phyloP scores from a whole-genome alignment of 805 yeast species.

The Candida ascalaphidarum region DNA sequence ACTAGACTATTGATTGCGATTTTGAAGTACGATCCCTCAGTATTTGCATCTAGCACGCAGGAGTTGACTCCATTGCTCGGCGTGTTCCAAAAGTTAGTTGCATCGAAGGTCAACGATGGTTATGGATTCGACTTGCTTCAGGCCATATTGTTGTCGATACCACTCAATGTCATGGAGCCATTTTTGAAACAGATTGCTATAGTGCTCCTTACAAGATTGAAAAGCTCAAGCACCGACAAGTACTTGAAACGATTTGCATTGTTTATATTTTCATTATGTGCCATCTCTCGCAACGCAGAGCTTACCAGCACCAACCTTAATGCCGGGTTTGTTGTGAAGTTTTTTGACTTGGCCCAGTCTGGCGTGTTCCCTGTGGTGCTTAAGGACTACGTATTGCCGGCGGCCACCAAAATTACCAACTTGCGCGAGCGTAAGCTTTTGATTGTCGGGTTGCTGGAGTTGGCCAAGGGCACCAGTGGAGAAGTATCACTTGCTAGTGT shows the following conservation, averaged over 20 bases:
- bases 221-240: slow-evolving; percentile 73
- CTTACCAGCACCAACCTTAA: slow-evolving; percentile 26
- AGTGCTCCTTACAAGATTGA: slow-evolving; percentile 71
- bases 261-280: slow-evolving; percentile 45
- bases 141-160: slow-evolving; percentile 51
- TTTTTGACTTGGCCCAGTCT: slow-evolving; percentile 67
- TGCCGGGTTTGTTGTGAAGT: slow-evolving; percentile 44
- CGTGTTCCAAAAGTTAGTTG: slow-evolving; percentile 88
- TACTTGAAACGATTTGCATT: slow-evolving; percentile 63
- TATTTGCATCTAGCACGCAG: slow-evolving; percentile 24
- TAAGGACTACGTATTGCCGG: slow-evolving; percentile 44
- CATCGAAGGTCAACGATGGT: slow-evolving; percentile 73
- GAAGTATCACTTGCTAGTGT: too few species aligned
- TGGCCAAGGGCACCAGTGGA: slow-evolving; percentile 16
- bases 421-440: slow-evolving; percentile 48
- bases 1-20: slow-evolving; percentile 72
- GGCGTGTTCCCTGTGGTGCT: slow-evolving; percentile 47
- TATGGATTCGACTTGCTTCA: slow-evolving; percentile 83
- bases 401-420: slow-evolving; percentile 39
- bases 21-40: slow-evolving; percentile 36
- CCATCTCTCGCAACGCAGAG: slow-evolving; percentile 19
- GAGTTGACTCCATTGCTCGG: slow-evolving; percentile 76
- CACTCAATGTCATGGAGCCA: slow-evolving; percentile 39
- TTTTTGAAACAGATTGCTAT: slow-evolving; percentile 67
- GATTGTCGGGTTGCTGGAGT: slow-evolving; percentile 40